Evolutionary conservation across 768 basidiomycete species (phyloP).

Genomic region (Suillus plorans): DNA sequence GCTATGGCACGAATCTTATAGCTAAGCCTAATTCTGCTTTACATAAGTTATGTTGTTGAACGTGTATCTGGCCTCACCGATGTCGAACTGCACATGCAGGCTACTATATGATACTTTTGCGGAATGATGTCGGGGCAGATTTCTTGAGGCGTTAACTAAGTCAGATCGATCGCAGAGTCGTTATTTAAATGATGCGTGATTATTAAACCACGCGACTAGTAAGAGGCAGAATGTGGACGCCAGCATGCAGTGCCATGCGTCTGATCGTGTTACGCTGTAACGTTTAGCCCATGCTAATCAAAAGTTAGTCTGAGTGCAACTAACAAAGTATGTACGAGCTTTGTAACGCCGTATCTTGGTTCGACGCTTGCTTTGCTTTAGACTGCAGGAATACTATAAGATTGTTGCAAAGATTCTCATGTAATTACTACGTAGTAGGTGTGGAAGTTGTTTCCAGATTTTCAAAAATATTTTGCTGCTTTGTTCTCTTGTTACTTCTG

Average conservation of each 20-base stretch:
- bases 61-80: background rate
- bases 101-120: background rate
- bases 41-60: no score
- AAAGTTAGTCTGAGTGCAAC: background rate
- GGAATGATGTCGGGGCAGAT: no score
- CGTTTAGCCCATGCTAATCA: background rate
- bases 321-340: background rate
- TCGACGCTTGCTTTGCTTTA: background rate
- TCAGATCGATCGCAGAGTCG: background rate
- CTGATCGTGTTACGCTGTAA: background rate
- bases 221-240: no score
- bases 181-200: background rate
- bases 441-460: background rate
- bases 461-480: background rate
- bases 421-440: background rate
- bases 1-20: no score
- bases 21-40: no score
- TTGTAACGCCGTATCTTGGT: background rate
- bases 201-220: background rate
- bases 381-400: background rate
- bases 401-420: constrained; percentile 5
- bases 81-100: background rate
- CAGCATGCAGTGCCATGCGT: background rate
- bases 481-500: constrained; percentile 2
- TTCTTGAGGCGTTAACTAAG: no score